Evolutionary conservation across 2,329 filamentous ascomycete genomes (phyloP), one percentile per base, ranked within the genome.

Genomic region (Trichoderma guizhouense): DNA sequence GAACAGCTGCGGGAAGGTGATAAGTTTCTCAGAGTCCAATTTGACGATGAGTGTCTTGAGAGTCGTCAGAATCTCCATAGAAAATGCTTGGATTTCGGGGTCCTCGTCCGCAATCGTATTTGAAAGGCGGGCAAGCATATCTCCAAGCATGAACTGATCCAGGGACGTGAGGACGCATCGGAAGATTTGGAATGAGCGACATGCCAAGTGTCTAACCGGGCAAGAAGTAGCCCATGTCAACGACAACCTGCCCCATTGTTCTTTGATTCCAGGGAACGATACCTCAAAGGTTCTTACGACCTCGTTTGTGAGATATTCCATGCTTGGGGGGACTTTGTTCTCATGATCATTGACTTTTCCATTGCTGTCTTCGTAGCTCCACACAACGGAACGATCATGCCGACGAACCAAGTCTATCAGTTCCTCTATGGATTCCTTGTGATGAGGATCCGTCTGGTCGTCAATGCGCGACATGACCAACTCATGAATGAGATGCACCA

Each of bases 31-130:
- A 0, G 92, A 87, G 24, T 95, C 91, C 32, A 98, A 84, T 70
- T 95, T 96, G 75, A 90, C 88, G 71, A 99, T 97, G 58, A 99
- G 92, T 0, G 94, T 94, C 78, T 97, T 95, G 66, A 99, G 82
- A 0, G 97, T 99, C 0, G 95, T 98, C 68, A 99, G 82, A 71
- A 99, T 98, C 79, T 99, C 97, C 91, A 98, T 95, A 0, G 96
- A 97, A 78, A 99, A 99, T 0, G 94, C 95, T 78, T 98, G 94
- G 69, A 98, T 97, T 82, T 98, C 95, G 0, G 91, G 89, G 77
- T 97, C 94, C 76, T 98, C 94, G 75, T 98, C 95, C 0, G 97
- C 95, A 77, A 99, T 96, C 0, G 96, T 99, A 80, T 98, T 99
- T 2, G 95, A 98, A 36, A 99, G 86, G 61, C 97, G 89, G 14